Conservation (phyloP, 371 early-diverging fungal species). For the Mucor velutinosus region DNA sequence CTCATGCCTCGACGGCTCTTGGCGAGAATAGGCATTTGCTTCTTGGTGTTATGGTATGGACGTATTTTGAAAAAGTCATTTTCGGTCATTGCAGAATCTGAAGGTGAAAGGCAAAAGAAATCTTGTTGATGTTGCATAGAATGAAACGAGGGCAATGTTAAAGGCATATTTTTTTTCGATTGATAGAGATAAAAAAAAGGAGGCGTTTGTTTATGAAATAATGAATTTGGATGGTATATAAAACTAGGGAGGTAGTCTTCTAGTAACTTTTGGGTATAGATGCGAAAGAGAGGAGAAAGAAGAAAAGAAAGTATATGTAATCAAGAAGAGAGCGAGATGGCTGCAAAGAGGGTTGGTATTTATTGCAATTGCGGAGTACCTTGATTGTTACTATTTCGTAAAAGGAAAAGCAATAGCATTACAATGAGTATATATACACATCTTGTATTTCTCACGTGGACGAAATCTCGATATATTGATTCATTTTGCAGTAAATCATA, state of each 20-base stretch:
- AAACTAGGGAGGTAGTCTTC: not conserved
- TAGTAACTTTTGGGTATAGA: not conserved
- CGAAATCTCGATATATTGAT: not conserved
- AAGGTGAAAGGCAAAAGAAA: not conserved
- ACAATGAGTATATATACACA: not conserved
- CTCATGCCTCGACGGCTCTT: constrained; percentile 15
- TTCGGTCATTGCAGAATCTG: constrained; percentile 7
- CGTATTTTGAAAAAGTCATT: constrained; percentile 10
- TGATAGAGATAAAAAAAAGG: not conserved
- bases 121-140: constrained; percentile 4
- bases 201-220: not conserved
- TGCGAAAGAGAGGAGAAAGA: constrained; percentile 1
- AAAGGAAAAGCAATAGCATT: constrained; percentile 19
- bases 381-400: constrained; percentile 1
- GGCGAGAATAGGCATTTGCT: not conserved
- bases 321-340: not conserved
- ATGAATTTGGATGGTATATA: not conserved
- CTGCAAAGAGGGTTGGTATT: not conserved
- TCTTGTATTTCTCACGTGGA: not conserved
- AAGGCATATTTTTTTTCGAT: constrained; percentile 6
- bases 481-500: not conserved
- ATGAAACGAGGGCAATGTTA: constrained; percentile 6
- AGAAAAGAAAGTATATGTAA: not conserved
- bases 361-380: constrained; percentile 12
- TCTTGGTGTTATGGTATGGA: not conserved